phyloP scores from a whole-genome alignment of 371 early-diverging fungal genomes.

The Apophysomyces trapeziformis region DNA sequence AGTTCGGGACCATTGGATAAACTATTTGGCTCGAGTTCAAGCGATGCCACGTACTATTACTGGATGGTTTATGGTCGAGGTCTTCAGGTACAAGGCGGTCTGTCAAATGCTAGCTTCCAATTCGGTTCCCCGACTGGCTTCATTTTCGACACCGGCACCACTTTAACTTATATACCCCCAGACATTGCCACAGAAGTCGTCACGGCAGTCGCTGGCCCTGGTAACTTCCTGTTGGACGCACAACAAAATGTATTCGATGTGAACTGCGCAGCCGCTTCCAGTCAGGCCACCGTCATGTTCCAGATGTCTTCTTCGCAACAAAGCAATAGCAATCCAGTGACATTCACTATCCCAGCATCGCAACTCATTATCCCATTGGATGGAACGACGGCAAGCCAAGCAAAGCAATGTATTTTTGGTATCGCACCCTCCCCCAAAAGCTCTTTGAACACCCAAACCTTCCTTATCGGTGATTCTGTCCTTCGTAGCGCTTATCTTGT shows the following conservation, averaged over 20 bases:
- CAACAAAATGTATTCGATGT: conserved; percentile 29
- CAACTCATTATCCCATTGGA: conserved; percentile 45
- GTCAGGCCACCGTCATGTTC: conserved; percentile 23
- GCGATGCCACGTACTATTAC: conserved; percentile 20
- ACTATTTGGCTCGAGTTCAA: conserved; percentile 11
- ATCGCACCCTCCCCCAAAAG: conserved; percentile 30
- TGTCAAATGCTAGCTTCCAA: conserved; percentile 2
- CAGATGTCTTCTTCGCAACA: conserved; percentile 20
- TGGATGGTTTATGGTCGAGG: conserved; percentile 56
- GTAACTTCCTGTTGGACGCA: conserved; percentile 22
- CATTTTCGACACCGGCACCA: conserved; percentile 55
- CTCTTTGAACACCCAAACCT: conserved; percentile 21
- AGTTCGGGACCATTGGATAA: conserved; percentile 7
- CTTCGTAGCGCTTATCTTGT: conserved; percentile 45
- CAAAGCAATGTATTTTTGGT: conserved; percentile 46
- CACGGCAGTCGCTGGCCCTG: conserved; percentile 23
- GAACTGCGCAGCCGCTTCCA: conserved; percentile 24
- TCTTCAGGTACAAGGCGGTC: conserved; percentile 23
- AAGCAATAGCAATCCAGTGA: conserved; percentile 9
- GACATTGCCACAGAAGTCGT: conserved; percentile 30
- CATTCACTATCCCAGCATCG: conserved; percentile 36
- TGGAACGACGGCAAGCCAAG: conserved; percentile 11
- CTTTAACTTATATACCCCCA: conserved; percentile 47
- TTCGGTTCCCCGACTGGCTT: conserved; percentile 27
- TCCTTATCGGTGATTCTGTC: conserved; percentile 43